phyloP scores from a whole-genome alignment of 306 rosid species.

The Glycyrrhiza uralensis region DNA sequence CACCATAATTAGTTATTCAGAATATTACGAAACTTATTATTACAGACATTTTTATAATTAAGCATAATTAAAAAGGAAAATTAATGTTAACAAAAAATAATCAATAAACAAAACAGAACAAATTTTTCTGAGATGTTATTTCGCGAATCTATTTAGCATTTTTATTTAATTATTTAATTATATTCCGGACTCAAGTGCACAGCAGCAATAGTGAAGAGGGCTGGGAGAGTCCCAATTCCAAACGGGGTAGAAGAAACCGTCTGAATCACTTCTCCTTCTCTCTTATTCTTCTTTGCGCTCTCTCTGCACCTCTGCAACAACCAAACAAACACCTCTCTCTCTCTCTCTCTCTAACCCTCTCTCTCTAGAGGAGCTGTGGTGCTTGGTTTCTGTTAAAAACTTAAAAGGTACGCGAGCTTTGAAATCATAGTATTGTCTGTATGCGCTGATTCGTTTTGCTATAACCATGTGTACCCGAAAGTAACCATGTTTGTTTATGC shows the following conservation, averaged over 20 bases:
- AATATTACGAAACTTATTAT: too few relatives aligned
- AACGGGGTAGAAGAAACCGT: background rate
- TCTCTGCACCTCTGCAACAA: too few relatives aligned
- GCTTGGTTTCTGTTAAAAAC: slow-evolving; percentile 5
- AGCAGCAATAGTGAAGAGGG: background rate
- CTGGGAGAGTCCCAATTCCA: background rate
- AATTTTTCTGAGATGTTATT: too few relatives aligned
- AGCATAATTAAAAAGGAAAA: too few relatives aligned
- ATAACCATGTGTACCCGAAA: background rate
- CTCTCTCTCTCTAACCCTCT: background rate
- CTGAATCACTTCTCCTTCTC: slow-evolving; percentile 3
- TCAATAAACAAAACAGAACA: too few relatives aligned
- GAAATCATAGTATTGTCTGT: background rate
- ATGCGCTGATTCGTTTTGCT: background rate
- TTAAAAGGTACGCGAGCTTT: background rate
- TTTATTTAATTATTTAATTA: too few relatives aligned
- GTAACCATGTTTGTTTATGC: background rate
- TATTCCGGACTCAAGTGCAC: too few relatives aligned
- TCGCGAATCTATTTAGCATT: too few relatives aligned
- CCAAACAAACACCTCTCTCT: too few relatives aligned
- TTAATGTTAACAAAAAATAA: too few relatives aligned
- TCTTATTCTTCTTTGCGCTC: background rate
- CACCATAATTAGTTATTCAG: too few relatives aligned
- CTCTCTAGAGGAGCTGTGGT: background rate
- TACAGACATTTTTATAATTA: too few relatives aligned